Evolutionary conservation across 2,329 filamentous ascomycete genomes (phyloP).

Genomic region (Hymenoscyphus occultus): DNA sequence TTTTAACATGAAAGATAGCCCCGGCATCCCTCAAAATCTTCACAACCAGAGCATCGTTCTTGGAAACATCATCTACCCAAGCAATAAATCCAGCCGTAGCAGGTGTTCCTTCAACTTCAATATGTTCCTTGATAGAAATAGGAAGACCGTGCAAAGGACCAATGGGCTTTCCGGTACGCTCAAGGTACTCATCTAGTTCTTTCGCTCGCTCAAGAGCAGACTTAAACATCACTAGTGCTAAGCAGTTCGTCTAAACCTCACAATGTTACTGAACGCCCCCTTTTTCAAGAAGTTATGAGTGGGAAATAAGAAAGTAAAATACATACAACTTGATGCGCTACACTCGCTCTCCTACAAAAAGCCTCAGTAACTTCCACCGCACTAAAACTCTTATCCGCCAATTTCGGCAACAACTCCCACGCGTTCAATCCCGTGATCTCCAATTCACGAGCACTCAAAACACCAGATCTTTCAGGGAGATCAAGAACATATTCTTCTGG

Average conservation of each 20-base stretch:
- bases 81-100: conserved; percentile 10
- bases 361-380: conserved; percentile 48
- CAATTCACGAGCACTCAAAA: conserved; percentile 40
- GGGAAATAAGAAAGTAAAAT: neutral
- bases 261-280: no score
- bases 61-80: conserved; percentile 16
- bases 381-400: conserved; percentile 40
- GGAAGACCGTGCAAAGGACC: conserved; percentile 62
- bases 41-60: conserved; percentile 20
- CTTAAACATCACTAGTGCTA: conserved; percentile 18
- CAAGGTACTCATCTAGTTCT: conserved; percentile 16
- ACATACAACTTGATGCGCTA: conserved; percentile 48
- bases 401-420: conserved; percentile 30
- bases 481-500: conserved; percentile 8
- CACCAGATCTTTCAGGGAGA: conserved; percentile 6
- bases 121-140: conserved; percentile 41
- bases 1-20: conserved; percentile 61
- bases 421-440: conserved; percentile 43
- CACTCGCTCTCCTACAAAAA: conserved; percentile 50
- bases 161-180: conserved; percentile 37
- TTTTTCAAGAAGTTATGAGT: no score
- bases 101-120: conserved; percentile 15
- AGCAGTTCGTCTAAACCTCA: conserved; percentile 28
- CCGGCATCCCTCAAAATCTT: conserved; percentile 34
- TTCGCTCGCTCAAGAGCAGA: conserved; percentile 16